These are phyloP conservation scores for Gracilaria vermiculophylla DNA, from an alignment of 23 red algal species.

Conservation along the genomic window DNA sequence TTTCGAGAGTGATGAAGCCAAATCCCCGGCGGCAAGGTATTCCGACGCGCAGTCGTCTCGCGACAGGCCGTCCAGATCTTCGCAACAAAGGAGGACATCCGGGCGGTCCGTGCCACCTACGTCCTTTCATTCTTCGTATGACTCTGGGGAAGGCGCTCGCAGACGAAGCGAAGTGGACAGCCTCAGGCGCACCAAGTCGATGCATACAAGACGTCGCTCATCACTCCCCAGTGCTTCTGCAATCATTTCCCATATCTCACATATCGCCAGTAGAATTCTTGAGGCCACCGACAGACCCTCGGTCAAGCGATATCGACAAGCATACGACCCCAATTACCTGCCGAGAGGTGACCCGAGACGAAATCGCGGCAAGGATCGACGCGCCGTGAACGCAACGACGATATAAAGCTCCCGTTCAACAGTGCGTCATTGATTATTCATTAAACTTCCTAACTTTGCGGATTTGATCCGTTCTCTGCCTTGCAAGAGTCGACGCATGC, in stretches of 20 bases:
- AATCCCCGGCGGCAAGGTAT: neutral
- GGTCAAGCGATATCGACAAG: constrained; percentile 25
- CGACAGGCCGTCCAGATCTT: constrained; percentile 1
- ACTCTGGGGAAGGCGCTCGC: constrained; percentile 19
- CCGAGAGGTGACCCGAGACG: constrained; percentile 13
- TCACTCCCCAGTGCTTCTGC: constrained; percentile 6
- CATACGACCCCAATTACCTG: constrained; percentile 7
- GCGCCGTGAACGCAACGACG: neutral
- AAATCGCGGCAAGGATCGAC: neutral
- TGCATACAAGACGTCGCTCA: neutral
- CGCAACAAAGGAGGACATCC: neutral
- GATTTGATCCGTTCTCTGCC: neutral
- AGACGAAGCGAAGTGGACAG: neutral
- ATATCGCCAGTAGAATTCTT: constrained; percentile 14
- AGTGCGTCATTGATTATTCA: neutral
- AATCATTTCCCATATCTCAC: constrained; percentile 6
- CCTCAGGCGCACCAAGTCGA: neutral
- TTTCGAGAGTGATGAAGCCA: neutral
- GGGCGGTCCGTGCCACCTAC: neutral
- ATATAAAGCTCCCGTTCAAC: neutral
- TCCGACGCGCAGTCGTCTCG: neutral
- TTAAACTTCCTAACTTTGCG: neutral
- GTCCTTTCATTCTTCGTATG: neutral
- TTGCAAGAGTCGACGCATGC: neutral
- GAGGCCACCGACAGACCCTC: constrained; percentile 40